Base-by-base conservation (phyloP, 352 stramenopile genomes). In the Blastocystis sp. region DNA sequence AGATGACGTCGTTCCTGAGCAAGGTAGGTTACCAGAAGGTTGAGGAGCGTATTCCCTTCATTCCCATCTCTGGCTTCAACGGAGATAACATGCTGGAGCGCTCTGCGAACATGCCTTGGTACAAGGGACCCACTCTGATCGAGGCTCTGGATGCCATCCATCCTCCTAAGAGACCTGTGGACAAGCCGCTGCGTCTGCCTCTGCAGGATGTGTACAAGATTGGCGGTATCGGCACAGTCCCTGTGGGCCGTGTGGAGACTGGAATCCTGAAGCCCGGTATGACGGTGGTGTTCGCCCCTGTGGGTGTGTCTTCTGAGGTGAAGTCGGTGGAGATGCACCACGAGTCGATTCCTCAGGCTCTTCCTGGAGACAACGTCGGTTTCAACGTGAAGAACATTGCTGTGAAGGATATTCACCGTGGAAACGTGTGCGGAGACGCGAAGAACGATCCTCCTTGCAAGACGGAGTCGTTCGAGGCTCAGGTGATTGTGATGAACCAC, bases 161-260 rank as follows among this genome's bases (percentile, higher is more conserved):
- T 77, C 87, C 91, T n/a, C 95, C 95, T 32, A 96, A 95, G 88
- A 92, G 94, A 65, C 91, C 91, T 21, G 88, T 85, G 4, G 93
- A 97, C 88, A 98, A 98, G 91, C 92, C 95, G 4, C 92, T 99
- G 21, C 94, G 95, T 87, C 87, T 98, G 59, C 93, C 95, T 36
- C 89, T 98, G 57, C 93, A 98, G 88, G 93, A 97, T 88, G 93
- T 97, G 7, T 97, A 97, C 91, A 97, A 98, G 90, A 98, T 98
- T 87, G 92, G 91, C 85, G 94, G 94, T 89, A 95, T 98, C 69
- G 95, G 95, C 87, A 97, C 93, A 65, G 93, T 98, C 67, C 92
- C 94, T n/a, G 92, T 97, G 29, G 96, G 95, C 49, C 91, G 94
- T 88, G 93, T 99, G 27, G 94, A 98, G 91, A 98, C 94, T 32